Conservation (phyloP, 2,329 filamentous ascomycete species). For the Huntiella savannae region DNA sequence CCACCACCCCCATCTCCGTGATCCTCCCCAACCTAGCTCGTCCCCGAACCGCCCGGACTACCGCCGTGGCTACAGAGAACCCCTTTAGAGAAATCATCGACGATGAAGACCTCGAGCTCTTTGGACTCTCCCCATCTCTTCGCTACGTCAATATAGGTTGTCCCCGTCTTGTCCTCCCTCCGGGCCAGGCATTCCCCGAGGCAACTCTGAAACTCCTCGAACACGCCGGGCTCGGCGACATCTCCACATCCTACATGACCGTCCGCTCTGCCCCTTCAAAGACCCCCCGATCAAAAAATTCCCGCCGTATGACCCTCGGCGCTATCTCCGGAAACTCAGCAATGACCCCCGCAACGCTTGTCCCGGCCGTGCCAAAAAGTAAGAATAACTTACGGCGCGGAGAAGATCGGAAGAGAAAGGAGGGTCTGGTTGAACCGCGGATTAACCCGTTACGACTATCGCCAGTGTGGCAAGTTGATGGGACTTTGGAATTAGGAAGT, state of each 20-base stretch:
- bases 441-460: constrained; percentile 7
- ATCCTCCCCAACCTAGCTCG: neutral
- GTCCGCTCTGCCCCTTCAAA: neutral
- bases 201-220: neutral
- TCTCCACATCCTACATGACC: constrained; percentile 10
- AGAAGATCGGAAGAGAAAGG: neutral
- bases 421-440: neutral
- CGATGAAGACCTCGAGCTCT: constrained; percentile 10
- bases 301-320: neutral
- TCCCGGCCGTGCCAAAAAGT: neutral
- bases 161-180: constrained; percentile 3
- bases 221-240: constrained; percentile 5
- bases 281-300: neutral
- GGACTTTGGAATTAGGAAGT: neutral
- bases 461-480: constrained; percentile 9
- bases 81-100: constrained; percentile 8
- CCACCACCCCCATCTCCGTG: neutral
- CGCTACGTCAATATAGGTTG: constrained; percentile 3
- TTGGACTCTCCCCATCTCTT: constrained; percentile 2
- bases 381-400: neutral
- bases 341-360: neutral
- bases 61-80: neutral
- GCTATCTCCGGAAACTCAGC: neutral
- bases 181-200: constrained; percentile 3
- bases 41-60: neutral